Conservation (phyloP, 2,329 filamentous ascomycete species). For the Fusarium proliferatum region DNA sequence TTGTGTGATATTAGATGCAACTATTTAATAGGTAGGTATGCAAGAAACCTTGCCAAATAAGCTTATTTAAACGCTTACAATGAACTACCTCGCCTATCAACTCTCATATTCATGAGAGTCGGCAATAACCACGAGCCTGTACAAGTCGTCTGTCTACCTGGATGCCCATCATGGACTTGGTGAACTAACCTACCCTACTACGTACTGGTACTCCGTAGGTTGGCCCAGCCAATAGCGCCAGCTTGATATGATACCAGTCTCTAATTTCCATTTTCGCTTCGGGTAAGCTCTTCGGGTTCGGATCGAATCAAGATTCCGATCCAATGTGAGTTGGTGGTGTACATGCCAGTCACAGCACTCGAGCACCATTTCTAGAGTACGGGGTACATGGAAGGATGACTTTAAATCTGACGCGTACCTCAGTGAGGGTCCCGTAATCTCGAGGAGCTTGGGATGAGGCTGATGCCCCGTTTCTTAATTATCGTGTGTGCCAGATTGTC, state of each 20-base stretch:
- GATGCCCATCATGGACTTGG: conserved; percentile 13
- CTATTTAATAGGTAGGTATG: neutral
- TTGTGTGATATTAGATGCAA: neutral
- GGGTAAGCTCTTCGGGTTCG: conserved; percentile 32
- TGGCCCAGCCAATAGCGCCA: conserved; percentile 18
- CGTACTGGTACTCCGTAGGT: neutral
- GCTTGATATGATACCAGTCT: neutral
- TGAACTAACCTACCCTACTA: neutral
- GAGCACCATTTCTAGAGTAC: neutral
- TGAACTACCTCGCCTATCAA: neutral
- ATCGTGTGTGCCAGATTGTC: neutral
- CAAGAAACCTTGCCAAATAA: neutral
- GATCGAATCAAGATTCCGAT: conserved; percentile 25
- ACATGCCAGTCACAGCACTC: neutral
- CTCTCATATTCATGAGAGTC: neutral
- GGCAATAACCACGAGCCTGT: neutral
- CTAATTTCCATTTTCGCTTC: conserved; percentile 11
- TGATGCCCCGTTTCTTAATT: neutral
- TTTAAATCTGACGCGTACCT: neutral
- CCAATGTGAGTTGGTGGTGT: conserved; percentile 21
- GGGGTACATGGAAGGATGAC: neutral
- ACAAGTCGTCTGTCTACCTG: neutral
- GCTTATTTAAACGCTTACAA: neutral
- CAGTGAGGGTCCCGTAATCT: neutral
- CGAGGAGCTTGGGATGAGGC: neutral